phyloP scores from a whole-genome alignment of 129 eudicot species.

The Helianthus tuberosus region DNA sequence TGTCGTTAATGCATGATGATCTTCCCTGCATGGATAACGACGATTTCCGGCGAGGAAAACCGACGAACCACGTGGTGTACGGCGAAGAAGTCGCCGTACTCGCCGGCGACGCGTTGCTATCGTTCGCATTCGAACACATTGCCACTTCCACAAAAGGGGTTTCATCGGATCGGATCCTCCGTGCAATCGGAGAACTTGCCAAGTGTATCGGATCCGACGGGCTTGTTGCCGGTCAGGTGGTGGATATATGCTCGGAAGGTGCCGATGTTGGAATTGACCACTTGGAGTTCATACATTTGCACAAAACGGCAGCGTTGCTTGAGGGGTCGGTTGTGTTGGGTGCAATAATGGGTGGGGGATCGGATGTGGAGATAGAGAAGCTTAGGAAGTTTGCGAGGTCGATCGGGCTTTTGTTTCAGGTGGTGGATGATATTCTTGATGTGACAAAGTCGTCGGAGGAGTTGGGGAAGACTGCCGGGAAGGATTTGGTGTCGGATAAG shows the following conservation, averaged over 20 bases:
- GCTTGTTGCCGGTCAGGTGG: constrained; percentile 67
- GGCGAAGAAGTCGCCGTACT: constrained; percentile 57
- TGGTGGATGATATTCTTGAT: constrained; percentile 18
- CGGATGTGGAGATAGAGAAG: constrained; percentile 51
- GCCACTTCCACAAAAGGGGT: constrained; percentile 43
- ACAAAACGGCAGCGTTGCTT: constrained; percentile 63
- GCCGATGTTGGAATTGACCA: constrained; percentile 43
- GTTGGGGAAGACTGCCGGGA: too few relatives aligned
- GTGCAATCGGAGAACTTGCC: constrained; percentile 46
- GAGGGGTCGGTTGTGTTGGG: constrained; percentile 62
- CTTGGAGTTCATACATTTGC: constrained; percentile 54
- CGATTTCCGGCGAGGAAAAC: constrained; percentile 64
- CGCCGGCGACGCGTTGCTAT: constrained; percentile 55
- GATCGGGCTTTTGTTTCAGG: constrained; percentile 66
- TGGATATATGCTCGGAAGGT: constrained; percentile 54
- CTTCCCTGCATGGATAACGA: constrained; percentile 72
- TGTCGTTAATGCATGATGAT: constrained; percentile 68
- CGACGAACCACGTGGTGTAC: constrained; percentile 56
- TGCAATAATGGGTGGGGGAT: constrained; percentile 60
- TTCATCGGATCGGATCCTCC: constrained; percentile 29
- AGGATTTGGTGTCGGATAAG: constrained; percentile 38
- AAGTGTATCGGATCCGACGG: constrained; percentile 61
- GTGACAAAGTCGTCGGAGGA: too few relatives aligned
- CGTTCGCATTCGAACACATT: constrained; percentile 51
- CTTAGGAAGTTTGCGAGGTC: constrained; percentile 52